Evolutionary conservation across 2,329 filamentous ascomycete species (phyloP).

Genomic region (Aspergillus melleus): DNA sequence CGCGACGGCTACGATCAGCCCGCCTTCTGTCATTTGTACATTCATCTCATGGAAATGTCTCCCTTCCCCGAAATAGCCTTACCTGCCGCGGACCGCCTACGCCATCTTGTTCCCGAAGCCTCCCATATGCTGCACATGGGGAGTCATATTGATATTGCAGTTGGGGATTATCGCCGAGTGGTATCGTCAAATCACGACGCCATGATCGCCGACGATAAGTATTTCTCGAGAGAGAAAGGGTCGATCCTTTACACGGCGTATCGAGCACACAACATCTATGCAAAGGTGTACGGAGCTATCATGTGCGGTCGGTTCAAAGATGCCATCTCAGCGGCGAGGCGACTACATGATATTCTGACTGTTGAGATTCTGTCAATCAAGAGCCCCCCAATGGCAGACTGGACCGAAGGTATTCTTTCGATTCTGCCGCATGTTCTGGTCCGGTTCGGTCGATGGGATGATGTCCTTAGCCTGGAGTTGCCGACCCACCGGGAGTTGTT

Average conservation of each 20-base stretch:
- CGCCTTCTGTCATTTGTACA: conserved; percentile 71
- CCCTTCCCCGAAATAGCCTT: conserved; percentile 61
- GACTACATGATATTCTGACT: conserved; percentile 63
- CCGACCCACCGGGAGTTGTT: conserved; percentile 63
- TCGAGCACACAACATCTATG: conserved; percentile 71
- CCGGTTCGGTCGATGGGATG: conserved; percentile 70
- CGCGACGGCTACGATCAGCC: conserved; percentile 58
- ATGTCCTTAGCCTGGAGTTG: conserved; percentile 58
- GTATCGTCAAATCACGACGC: conserved; percentile 67
- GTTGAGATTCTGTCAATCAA: conserved; percentile 63
- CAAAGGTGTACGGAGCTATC: conserved; percentile 74
- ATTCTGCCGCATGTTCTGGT: conserved; percentile 68
- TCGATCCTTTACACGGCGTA: conserved; percentile 74
- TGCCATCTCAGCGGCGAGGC: conserved; percentile 59
- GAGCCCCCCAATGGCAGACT: conserved; percentile 74
- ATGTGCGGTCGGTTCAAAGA: conserved; percentile 65
- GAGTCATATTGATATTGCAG: conserved; percentile 70
- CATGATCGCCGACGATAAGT: conserved; percentile 67
- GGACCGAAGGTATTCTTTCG: conserved; percentile 69
- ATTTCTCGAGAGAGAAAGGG: conserved; percentile 57
- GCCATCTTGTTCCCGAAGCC: conserved; percentile 64
- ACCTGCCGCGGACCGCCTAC: conserved; percentile 60
- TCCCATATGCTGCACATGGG: conserved; percentile 76
- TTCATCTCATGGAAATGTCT: conserved; percentile 77
- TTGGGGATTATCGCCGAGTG: conserved; percentile 68